Percentiles rank a stretch among this genome's conserved stretches.
These are phyloP conservation scores for Quercus parvula DNA, from an alignment of 306 rosid genomes.

Conservation along the genomic window DNA sequence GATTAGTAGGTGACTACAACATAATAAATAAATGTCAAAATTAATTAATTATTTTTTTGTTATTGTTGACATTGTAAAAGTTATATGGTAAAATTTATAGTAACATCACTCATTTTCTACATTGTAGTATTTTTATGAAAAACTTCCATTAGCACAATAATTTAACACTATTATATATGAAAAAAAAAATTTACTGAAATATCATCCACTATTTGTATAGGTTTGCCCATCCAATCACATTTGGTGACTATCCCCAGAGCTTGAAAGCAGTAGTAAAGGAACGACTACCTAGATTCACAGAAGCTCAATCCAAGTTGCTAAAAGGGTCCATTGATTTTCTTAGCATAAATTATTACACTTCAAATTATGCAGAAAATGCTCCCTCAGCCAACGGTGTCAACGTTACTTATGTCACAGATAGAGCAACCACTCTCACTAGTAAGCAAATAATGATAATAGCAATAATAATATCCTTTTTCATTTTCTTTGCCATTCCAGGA, in stretches of 20 bases:
- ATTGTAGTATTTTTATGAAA: no score
- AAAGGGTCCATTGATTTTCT: conserved; percentile 56
- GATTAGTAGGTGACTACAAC: rapidly evolving
- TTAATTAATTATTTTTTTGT: no score
- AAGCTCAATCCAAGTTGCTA: conserved; percentile 18
- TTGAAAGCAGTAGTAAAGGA: conserved; percentile 40
- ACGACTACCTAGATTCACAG: conserved; percentile 55
- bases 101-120: no score
- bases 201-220: conserved; percentile 17
- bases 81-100: no score
- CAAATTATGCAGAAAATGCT: conserved; percentile 34
- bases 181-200: neutral
- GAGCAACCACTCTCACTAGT: conserved; percentile 27
- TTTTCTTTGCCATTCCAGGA: no score
- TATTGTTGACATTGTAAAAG: no score
- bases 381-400: conserved; percentile 16
- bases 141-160: no score
- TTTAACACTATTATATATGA: no score
- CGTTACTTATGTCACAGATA: conserved; percentile 29
- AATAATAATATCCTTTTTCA: neutral
- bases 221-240: conserved; percentile 46
- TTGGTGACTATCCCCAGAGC: conserved; percentile 52
- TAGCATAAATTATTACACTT: conserved; percentile 60
- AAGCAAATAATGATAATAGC: neutral
- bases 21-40: no score